These are phyloP conservation scores for Fraxinus dipetala DNA, from an alignment of 305 asterid genomes.

Conservation along the genomic window DNA sequence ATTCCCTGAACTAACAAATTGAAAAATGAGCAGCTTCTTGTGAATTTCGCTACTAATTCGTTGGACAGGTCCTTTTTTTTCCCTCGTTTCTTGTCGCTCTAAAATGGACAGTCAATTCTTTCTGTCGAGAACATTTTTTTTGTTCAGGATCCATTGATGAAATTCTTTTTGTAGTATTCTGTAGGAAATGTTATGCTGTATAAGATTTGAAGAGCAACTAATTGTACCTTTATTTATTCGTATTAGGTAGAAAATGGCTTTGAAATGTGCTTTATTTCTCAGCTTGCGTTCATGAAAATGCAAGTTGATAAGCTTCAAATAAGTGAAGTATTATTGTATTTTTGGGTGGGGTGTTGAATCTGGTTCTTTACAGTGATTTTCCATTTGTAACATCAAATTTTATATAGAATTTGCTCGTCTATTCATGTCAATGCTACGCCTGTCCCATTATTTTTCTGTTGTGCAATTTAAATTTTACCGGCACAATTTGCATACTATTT, in stretches of 20 bases:
- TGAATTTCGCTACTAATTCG: not conserved
- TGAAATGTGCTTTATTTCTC: not conserved
- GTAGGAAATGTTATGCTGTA: not conserved
- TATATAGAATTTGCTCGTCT: not conserved
- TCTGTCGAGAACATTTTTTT: not conserved
- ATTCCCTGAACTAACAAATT: slow-evolving; percentile 18
- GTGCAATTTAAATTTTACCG: no score
- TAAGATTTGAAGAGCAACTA: not conserved
- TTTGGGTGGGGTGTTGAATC: not conserved
- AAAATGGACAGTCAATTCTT: not conserved
- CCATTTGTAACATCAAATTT: not conserved
- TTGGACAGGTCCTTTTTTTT: not conserved
- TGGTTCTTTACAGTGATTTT: not conserved
- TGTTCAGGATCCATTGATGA: not conserved
- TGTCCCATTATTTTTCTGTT: not conserved
- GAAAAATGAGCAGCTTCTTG: slow-evolving; percentile 19
- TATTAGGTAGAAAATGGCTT: not conserved
- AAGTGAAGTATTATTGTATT: no score
- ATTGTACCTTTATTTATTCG: not conserved
- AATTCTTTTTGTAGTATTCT: not conserved
- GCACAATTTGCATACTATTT: no score
- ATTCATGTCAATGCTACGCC: not conserved
- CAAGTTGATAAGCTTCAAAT: not conserved
- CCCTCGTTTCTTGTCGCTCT: not conserved
- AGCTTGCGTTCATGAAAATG: not conserved